These are phyloP conservation scores for Nyssa sinensis DNA, from an alignment of 148 eudicot genomes.

Conservation along the genomic window DNA sequence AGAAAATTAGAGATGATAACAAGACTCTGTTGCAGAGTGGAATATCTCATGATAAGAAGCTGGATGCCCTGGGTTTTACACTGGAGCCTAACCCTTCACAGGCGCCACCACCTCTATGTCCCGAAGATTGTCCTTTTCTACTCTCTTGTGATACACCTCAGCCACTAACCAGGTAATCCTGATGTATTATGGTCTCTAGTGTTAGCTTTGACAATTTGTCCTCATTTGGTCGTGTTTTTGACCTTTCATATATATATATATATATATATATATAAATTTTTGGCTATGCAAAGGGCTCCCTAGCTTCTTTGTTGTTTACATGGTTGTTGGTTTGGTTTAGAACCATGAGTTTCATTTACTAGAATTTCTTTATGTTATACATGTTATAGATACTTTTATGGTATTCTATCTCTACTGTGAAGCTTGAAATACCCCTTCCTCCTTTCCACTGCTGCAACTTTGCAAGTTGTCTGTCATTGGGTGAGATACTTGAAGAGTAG, in stretches of 20 bases:
- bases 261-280: too few relatives aligned
- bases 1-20: conserved; percentile 83
- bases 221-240: not conserved
- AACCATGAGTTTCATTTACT: not conserved
- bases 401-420: not conserved
- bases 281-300: too few relatives aligned
- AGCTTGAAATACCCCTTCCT: not conserved
- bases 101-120: conserved; percentile 27
- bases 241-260: too few relatives aligned
- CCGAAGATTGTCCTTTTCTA: conserved; percentile 45
- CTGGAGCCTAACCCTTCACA: conserved; percentile 66
- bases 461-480: too few relatives aligned
- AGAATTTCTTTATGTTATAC: not conserved
- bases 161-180: conserved; percentile 55
- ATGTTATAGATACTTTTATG: not conserved
- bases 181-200: not conserved
- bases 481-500: too few relatives aligned
- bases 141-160: conserved; percentile 37
- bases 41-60: conserved; percentile 57
- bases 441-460: not conserved
- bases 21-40: conserved; percentile 78
- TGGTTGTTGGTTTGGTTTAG: not conserved
- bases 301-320: too few relatives aligned
- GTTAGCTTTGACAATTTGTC: not conserved
- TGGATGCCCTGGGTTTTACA: conserved; percentile 74